Conservation (phyloP, 176 grass and related monocot genomes). For the Urochloa ruziziensis region DNA sequence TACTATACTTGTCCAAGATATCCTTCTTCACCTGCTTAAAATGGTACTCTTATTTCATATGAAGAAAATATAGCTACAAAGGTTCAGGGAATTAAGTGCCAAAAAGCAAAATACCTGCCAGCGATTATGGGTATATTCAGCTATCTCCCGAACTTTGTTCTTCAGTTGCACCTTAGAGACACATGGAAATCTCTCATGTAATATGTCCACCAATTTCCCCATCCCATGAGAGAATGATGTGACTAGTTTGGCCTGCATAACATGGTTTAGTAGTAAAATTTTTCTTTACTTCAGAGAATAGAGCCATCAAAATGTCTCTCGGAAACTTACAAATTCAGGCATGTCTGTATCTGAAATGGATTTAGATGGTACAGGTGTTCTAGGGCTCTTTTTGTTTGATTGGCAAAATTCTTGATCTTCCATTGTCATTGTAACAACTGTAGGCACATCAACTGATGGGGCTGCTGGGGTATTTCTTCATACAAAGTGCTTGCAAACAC, state of each 20-base stretch:
- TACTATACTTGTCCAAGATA: neutral
- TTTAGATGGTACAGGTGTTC: neutral
- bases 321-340: slow-evolving; percentile 37
- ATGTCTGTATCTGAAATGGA: slow-evolving; percentile 24
- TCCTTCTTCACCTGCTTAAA: slow-evolving; percentile 27
- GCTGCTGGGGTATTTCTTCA: slow-evolving; percentile 17
- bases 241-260: slow-evolving; percentile 18
- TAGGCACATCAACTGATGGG: slow-evolving; percentile 18
- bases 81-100: neutral
- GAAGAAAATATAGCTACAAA: neutral
- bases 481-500: slow-evolving; percentile 37
- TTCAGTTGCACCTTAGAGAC: neutral
- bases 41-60: neutral
- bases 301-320: neutral
- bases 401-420: neutral
- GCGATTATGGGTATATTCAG: slow-evolving; percentile 22
- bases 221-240: slow-evolving; percentile 7
- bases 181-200: slow-evolving; percentile 25
- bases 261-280: neutral
- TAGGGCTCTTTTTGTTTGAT: slow-evolving; percentile 2
- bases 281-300: neutral
- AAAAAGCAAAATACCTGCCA: slow-evolving; percentile 22
- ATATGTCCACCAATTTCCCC: slow-evolving; percentile 22
- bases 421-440: neutral
- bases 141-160: slow-evolving; percentile 26